These are phyloP conservation scores for Bacterosira constricta DNA, from an alignment of 108 stramenopile genomes.

Conservation along the genomic window DNA sequence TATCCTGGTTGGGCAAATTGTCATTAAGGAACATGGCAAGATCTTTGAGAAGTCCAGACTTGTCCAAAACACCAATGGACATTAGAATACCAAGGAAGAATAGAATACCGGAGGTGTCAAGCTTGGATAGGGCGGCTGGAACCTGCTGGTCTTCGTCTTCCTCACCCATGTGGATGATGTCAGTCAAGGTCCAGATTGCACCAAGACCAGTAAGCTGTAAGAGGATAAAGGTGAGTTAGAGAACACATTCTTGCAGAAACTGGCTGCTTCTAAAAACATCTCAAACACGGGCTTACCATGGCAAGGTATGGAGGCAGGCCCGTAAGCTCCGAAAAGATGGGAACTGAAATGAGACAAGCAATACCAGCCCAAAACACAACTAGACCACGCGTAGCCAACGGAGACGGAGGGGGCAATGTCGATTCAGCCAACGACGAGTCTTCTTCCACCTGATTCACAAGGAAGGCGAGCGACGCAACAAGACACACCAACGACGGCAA, in stretches of 20 bases:
- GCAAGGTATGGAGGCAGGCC: slow-evolving; percentile 94
- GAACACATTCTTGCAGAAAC: background rate
- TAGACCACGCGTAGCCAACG: slow-evolving; percentile 81
- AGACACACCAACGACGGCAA: slow-evolving; percentile 88
- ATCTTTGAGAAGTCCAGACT: slow-evolving; percentile 87
- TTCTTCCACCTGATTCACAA: slow-evolving; percentile 86
- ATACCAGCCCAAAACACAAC: slow-evolving; percentile 92
- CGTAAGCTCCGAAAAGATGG: slow-evolving; percentile 89
- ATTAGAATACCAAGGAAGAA: slow-evolving; percentile 97
- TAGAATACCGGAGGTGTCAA: slow-evolving; percentile 91
- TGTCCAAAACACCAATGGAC: slow-evolving; percentile 93
- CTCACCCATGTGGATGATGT: slow-evolving; percentile 92
- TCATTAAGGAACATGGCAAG: slow-evolving; percentile 88
- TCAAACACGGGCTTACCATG: slow-evolving; percentile 55
- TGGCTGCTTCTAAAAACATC: background rate
- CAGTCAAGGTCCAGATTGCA: slow-evolving; percentile 93
- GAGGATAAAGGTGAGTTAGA: background rate
- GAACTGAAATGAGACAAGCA: slow-evolving; percentile 80
- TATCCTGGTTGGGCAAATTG: slow-evolving; percentile 86
- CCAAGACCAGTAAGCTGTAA: slow-evolving; percentile 86
- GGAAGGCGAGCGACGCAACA: slow-evolving; percentile 79
- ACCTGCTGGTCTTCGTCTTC: slow-evolving; percentile 79
- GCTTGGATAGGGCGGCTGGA: slow-evolving; percentile 77
- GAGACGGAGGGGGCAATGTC: slow-evolving; percentile 62
- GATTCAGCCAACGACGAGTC: slow-evolving; percentile 54